These are phyloP conservation scores for Phytophthora fragariae DNA, from an alignment of 352 stramenopile genomes.

Conservation along the genomic window DNA sequence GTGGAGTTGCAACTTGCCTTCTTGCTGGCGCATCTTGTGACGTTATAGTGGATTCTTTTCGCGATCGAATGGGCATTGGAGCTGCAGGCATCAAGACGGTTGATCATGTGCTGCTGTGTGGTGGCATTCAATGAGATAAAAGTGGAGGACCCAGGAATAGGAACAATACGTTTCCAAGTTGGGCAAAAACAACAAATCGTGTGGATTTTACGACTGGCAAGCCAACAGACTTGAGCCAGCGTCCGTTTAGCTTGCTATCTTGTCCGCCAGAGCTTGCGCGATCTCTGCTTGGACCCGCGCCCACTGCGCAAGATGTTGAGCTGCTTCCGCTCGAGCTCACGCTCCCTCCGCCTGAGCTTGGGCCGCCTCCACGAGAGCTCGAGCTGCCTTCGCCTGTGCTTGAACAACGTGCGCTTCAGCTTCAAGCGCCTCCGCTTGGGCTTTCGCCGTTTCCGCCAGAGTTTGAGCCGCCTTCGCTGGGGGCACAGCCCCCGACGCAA, in stretches of 20 bases:
- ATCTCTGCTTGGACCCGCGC: not conserved
- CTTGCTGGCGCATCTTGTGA: slow-evolving; percentile 8
- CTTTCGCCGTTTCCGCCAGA: not conserved
- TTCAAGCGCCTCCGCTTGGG: not conserved
- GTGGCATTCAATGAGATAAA: not conserved
- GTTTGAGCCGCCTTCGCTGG: slow-evolving; percentile 1
- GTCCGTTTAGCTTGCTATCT: not conserved
- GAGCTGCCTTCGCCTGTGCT: not conserved
- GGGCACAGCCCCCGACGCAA: not conserved
- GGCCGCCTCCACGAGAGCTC: not conserved
- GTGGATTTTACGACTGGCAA: no score
- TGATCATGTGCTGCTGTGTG: not conserved
- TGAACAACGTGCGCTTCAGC: slow-evolving; percentile 1
- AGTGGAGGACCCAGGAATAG: not conserved
- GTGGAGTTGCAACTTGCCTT: not conserved
- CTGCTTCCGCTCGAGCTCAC: not conserved
- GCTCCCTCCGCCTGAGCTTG: slow-evolving; percentile 5
- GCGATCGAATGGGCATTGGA: slow-evolving; percentile 21
- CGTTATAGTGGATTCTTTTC: not conserved
- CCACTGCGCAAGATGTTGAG: not conserved
- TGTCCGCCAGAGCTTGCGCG: slow-evolving; percentile 4
- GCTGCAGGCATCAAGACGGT: not conserved
- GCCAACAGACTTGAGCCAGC: no score
- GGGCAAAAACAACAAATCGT: no score
- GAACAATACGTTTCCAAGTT: not conserved